phyloP scores from a whole-genome alignment of 768 basidiomycete species.

The Stropharia rugosoannulata region DNA sequence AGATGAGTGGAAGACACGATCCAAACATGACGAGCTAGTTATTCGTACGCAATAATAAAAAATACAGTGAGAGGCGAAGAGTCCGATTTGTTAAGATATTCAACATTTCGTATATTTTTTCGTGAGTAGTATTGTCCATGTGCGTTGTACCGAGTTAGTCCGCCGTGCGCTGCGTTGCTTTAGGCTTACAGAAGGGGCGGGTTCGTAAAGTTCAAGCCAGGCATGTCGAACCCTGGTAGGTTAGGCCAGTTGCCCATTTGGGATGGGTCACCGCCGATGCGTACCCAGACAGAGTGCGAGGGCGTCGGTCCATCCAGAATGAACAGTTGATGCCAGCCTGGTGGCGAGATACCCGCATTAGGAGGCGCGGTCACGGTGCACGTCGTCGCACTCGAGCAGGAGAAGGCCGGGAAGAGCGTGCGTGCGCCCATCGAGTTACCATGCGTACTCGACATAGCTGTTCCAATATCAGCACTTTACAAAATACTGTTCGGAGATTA shows the following conservation, averaged over 20 bases:
- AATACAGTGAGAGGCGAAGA: no score
- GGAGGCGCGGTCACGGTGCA: conserved; percentile 82
- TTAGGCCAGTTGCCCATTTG: conserved; percentile 73
- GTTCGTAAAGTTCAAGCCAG: conserved; percentile 41
- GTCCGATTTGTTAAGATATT: no score
- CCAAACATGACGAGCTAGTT: no score
- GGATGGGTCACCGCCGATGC: conserved; percentile 77
- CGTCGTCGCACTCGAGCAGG: conserved; percentile 57
- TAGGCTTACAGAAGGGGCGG: no score
- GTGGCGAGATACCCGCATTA: conserved; percentile 63
- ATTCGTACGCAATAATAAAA: no score
- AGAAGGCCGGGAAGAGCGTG: conserved; percentile 72
- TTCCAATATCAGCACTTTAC: background rate
- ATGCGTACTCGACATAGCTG: conserved; percentile 74
- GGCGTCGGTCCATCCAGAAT: conserved; percentile 79
- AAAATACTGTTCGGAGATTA: conserved; percentile 1
- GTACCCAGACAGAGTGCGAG: conserved; percentile 70
- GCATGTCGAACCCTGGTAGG: conserved; percentile 63
- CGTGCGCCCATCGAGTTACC: conserved; percentile 76
- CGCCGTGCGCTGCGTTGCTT: no score
- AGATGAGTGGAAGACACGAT: no score
- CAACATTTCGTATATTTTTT: no score
- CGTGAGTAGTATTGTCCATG: no score
- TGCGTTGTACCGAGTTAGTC: no score
- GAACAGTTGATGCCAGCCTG: conserved; percentile 77